Conservation (phyloP, 768 basidiomycete species). For the Trametes coccinea region DNA sequence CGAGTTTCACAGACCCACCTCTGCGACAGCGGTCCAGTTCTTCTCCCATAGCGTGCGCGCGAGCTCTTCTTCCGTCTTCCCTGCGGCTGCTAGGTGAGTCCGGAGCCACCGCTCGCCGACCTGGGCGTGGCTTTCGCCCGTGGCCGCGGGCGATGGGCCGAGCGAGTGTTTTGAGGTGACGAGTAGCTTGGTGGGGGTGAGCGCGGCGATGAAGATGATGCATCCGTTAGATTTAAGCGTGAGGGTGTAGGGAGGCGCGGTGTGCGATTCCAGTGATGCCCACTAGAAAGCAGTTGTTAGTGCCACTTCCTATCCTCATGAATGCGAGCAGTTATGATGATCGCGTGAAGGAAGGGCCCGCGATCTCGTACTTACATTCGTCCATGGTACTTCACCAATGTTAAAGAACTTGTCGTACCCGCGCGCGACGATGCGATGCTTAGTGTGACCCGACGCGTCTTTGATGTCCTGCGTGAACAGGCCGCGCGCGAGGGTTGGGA, state of each 20-base stretch:
- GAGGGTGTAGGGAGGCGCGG: conserved; percentile 76
- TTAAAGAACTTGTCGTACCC: conserved; percentile 99
- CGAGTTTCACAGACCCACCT: conserved; percentile 48
- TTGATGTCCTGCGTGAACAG: conserved; percentile 68
- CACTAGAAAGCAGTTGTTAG: conserved; percentile 53
- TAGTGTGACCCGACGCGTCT: conserved; percentile 33
- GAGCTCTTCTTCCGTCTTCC: conserved; percentile 71
- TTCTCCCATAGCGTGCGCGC: conserved; percentile 75
- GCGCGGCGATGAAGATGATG: conserved; percentile 91
- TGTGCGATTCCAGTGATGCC: conserved; percentile 67
- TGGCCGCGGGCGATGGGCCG: conserved; percentile 44
- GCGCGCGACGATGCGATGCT: conserved; percentile 71
- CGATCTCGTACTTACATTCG: conserved; percentile 60
- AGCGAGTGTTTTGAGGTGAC: conserved; percentile 93
- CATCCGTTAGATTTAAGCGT: conserved; percentile 96
- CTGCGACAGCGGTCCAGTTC: conserved; percentile 88
- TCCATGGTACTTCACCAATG: conserved; percentile 95
- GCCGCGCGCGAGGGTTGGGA: conserved; percentile 93
- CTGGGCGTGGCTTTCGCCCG: conserved; percentile 66
- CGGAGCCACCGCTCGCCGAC: conserved; percentile 84
- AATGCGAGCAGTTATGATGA: no score
- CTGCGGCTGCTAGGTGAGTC: conserved; percentile 59
- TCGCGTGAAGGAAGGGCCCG: background rate
- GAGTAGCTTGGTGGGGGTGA: conserved; percentile 71
- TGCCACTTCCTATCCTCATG: background rate